Conservation (phyloP, 2,329 filamentous ascomycete genomes). For the Colletotrichum sp. region DNA sequence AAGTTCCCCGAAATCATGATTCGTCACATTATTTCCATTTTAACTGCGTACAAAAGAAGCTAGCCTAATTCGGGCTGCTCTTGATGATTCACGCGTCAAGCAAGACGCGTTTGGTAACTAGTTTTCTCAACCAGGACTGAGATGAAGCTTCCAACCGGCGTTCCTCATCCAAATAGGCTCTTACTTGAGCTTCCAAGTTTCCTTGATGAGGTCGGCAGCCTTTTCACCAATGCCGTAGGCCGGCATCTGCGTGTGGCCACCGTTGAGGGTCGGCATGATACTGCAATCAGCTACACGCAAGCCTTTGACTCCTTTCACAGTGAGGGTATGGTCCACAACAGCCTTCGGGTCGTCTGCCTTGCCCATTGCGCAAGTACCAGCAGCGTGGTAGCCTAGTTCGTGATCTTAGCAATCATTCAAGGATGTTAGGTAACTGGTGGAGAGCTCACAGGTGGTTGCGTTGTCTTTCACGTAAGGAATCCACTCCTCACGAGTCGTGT, state of each 20-base stretch:
- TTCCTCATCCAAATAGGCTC: background rate
- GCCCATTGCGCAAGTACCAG: constrained; percentile 60
- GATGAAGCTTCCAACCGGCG: background rate
- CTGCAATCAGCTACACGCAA: constrained; percentile 60
- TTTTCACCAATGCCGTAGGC: constrained; percentile 64
- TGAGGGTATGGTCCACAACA: constrained; percentile 59
- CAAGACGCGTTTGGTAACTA: background rate
- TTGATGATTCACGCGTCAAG: background rate
- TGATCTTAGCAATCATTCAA: background rate
- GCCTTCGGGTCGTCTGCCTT: constrained; percentile 49
- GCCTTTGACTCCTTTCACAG: constrained; percentile 55
- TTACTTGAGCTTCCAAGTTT: constrained; percentile 20
- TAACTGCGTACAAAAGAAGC: background rate
- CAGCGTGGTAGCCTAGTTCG: constrained; percentile 56
- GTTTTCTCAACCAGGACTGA: background rate
- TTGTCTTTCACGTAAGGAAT: constrained; percentile 59
- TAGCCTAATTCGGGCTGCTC: background rate
- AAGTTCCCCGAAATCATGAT: background rate
- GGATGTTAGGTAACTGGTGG: background rate
- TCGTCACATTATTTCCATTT: background rate
- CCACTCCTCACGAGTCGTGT: constrained; percentile 63
- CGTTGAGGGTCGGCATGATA: constrained; percentile 56
- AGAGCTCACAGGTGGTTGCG: constrained; percentile 61
- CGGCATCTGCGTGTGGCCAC: constrained; percentile 61
- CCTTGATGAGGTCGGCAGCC: constrained; percentile 52